Evolutionary conservation across 2,329 filamentous ascomycete genomes (phyloP).

Genomic region (Colletotrichum acutatum): DNA sequence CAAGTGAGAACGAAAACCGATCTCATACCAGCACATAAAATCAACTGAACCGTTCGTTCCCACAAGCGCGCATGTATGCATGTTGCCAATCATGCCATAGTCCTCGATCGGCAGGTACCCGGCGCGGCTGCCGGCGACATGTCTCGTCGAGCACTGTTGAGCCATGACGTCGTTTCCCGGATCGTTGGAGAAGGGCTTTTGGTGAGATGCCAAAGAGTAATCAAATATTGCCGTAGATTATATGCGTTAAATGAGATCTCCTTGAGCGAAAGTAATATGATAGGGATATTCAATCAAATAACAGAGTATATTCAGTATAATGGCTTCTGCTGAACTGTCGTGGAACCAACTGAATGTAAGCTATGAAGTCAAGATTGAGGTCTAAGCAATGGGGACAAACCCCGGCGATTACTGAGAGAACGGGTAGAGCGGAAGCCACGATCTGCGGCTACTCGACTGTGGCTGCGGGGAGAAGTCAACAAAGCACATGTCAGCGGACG

Average conservation of each 20-base stretch:
- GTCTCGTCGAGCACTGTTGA: constrained; percentile 44
- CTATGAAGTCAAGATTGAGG: constrained; percentile 20
- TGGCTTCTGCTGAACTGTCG: not conserved
- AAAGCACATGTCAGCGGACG: not conserved
- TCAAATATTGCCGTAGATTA: not conserved
- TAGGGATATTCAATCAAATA: not conserved
- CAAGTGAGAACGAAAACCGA: not conserved
- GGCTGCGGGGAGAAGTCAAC: not conserved
- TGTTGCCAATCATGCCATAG: constrained; percentile 84
- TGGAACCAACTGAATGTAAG: constrained; percentile 31
- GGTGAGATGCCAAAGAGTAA: too few relatives aligned
- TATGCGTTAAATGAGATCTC: not conserved
- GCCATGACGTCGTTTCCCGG: constrained; percentile 42
- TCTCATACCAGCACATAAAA: constrained; percentile 78
- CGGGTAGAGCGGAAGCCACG: constrained; percentile 9
- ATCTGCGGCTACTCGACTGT: constrained; percentile 9
- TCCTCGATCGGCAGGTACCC: constrained; percentile 76
- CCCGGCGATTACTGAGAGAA: not conserved
- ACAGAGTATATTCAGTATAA: not conserved
- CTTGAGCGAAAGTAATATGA: not conserved
- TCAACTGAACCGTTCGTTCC: constrained; percentile 80
- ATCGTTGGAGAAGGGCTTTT: not conserved
- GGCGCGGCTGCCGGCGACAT: constrained; percentile 45
- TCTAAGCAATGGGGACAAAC: constrained; percentile 1
- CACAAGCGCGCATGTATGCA: constrained; percentile 81